Evolutionary conservation across 768 basidiomycete species (phyloP).

Genomic region (Mycena vitilis): DNA sequence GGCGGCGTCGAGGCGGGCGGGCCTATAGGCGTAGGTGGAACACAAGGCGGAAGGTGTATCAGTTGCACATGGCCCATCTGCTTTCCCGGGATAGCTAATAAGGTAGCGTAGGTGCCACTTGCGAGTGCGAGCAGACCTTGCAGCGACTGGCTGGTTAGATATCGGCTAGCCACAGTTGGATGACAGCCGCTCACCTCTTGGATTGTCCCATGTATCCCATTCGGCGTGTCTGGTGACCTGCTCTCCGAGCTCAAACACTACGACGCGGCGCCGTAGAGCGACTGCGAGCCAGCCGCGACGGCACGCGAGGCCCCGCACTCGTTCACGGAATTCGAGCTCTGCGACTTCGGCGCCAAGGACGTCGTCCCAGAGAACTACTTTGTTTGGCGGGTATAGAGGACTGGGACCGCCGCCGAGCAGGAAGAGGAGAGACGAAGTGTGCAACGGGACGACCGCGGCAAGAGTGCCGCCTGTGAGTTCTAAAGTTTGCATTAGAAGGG

Average conservation of each 20-base stretch:
- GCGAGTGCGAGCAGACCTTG: slow-evolving; percentile 84
- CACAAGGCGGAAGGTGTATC: slow-evolving; percentile 85
- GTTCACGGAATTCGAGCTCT: slow-evolving; percentile 90
- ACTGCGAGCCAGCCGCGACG: slow-evolving; percentile 88
- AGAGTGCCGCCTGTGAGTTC: slow-evolving; percentile 86
- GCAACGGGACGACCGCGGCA: slow-evolving; percentile 79
- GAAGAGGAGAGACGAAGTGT: slow-evolving; percentile 85
- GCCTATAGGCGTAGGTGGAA: slow-evolving; percentile 64
- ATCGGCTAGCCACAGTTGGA: slow-evolving; percentile 24
- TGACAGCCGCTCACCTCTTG: slow-evolving; percentile 65
- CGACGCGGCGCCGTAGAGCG: slow-evolving; percentile 80
- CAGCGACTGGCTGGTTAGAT: slow-evolving; percentile 16
- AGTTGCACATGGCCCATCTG: slow-evolving; percentile 92
- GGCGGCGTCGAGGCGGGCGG: slow-evolving; percentile 66
- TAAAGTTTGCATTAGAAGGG: slow-evolving; percentile 46
- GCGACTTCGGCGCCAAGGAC: slow-evolving; percentile 80
- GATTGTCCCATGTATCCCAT: slow-evolving; percentile 92
- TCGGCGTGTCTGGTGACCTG: slow-evolving; percentile 73
- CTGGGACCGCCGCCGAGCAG: slow-evolving; percentile 89
- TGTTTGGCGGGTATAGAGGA: slow-evolving; percentile 91
- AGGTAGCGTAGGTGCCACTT: slow-evolving; percentile 78
- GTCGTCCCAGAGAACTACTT: slow-evolving; percentile 93
- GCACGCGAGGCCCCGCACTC: slow-evolving; percentile 82
- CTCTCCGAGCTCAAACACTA: slow-evolving; percentile 78
- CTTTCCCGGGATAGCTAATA: slow-evolving; percentile 87